Conservation (phyloP, 2,329 filamentous ascomycete genomes). For the Nothopassalora personata region DNA sequence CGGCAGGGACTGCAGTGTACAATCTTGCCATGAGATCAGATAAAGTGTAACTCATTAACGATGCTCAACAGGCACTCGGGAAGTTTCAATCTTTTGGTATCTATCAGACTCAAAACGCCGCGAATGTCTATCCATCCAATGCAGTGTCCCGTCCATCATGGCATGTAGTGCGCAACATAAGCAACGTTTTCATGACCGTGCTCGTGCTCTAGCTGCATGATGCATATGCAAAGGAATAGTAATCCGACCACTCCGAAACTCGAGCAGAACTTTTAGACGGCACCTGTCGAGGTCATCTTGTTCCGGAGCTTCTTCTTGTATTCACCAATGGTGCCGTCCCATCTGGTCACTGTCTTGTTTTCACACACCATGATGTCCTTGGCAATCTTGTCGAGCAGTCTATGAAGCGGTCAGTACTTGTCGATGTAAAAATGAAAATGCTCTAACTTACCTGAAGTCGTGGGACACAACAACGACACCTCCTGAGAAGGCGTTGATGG, state of each 20-base stretch:
- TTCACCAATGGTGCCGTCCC: constrained; percentile 82
- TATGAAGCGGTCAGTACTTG: constrained; percentile 42
- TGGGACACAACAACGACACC: constrained; percentile 97
- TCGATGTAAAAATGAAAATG: constrained; percentile 1
- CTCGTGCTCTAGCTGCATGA: constrained; percentile 1
- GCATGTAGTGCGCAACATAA: constrained; percentile 3
- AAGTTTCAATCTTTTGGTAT: constrained; percentile 14
- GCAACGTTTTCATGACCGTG: constrained; percentile 6
- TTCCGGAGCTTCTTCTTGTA: constrained; percentile 99
- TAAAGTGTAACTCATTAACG: not conserved
- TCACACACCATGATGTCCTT: constrained; percentile 99
- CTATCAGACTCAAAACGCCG: constrained; percentile 7
- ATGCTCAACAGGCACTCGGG: not conserved
- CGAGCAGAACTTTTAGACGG: constrained; percentile 48
- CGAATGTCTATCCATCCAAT: constrained; percentile 8
- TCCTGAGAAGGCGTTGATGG: constrained; percentile 92
- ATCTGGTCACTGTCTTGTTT: constrained; percentile 86
- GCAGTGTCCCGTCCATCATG: constrained; percentile 2
- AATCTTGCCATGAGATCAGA: not conserved
- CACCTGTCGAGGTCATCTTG: constrained; percentile 91
- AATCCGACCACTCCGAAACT: not conserved
- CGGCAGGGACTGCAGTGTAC: too few relatives aligned
- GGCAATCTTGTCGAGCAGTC: constrained; percentile 97
- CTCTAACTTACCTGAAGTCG: constrained; percentile 79
- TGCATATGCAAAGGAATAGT: constrained; percentile 1